Conservation (phyloP, 75 land plant species). For the Pinus tabuliformis region DNA sequence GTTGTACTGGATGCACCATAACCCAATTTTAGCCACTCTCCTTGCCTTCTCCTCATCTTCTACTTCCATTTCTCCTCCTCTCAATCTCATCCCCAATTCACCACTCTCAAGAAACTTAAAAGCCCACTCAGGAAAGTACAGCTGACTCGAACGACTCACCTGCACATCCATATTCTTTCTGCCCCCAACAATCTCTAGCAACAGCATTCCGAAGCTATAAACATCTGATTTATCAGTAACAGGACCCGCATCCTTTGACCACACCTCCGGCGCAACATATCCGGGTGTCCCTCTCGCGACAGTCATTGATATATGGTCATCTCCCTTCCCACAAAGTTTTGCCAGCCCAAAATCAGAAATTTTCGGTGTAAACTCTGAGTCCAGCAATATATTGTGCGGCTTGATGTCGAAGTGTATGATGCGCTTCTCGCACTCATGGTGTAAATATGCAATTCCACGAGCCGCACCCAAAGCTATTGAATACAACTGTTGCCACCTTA, state of each 20-base stretch:
- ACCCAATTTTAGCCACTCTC: constrained; percentile 7
- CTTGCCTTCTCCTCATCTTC: background rate
- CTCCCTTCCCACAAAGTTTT: constrained; percentile 8
- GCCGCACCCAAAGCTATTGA: constrained; percentile 29
- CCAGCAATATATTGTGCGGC: constrained; percentile 36
- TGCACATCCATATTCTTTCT: constrained; percentile 9
- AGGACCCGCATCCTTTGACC: background rate
- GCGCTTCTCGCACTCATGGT: constrained; percentile 24
- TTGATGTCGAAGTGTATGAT: constrained; percentile 42
- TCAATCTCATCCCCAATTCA: background rate
- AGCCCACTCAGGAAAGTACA: constrained; percentile 2
- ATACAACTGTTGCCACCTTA: constrained; percentile 8
- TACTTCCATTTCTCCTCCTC: background rate
- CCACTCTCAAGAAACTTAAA: background rate
- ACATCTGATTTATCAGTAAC: constrained; percentile 24
- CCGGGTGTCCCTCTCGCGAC: constrained; percentile 18
- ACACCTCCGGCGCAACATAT: constrained; percentile 25
- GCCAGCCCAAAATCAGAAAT: constrained; percentile 40
- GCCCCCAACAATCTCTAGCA: constrained; percentile 21
- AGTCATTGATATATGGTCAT: constrained; percentile 9
- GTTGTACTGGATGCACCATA: constrained; percentile 23
- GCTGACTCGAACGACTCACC: background rate
- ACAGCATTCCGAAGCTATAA: constrained; percentile 30
- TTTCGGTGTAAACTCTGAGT: constrained; percentile 18
- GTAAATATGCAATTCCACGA: constrained; percentile 33